These are phyloP conservation scores for Taphrina flavorubra DNA, from an alignment of 1,139 yeast genomes.

Conservation along the genomic window DNA sequence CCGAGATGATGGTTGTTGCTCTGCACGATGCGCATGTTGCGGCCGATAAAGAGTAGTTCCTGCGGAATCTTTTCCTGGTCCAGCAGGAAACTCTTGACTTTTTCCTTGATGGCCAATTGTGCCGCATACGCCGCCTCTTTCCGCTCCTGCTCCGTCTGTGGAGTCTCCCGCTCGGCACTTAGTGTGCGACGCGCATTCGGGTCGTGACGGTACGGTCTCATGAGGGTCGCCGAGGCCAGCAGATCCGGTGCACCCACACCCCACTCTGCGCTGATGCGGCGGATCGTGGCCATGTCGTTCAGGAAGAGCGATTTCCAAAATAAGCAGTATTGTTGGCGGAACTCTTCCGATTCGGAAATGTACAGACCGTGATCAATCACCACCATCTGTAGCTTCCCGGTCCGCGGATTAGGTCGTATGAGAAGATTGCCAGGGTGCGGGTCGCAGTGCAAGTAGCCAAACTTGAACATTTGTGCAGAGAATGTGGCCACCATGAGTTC, in stretches of 20 bases:
- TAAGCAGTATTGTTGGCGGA: conserved; percentile 63
- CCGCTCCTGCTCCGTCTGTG: conserved; percentile 24
- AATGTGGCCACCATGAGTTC: conserved; percentile 62
- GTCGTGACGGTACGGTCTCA: conserved; percentile 56
- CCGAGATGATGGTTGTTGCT: conserved; percentile 69
- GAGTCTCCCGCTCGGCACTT: conserved; percentile 12
- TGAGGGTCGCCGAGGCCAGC: conserved; percentile 64
- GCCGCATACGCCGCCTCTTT: conserved; percentile 51
- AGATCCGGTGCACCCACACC: conserved; percentile 73
- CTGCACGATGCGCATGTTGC: conserved; percentile 77
- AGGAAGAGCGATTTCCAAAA: conserved; percentile 70
- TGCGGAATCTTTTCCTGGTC: conserved; percentile 72
- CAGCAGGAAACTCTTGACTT: conserved; percentile 59
- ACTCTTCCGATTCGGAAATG: conserved; percentile 59
- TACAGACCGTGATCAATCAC: conserved; percentile 78
- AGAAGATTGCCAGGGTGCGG: conserved; percentile 83
- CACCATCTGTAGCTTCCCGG: conserved; percentile 60
- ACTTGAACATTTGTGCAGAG: conserved; percentile 71
- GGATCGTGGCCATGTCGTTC: conserved; percentile 59
- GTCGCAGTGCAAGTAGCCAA: conserved; percentile 80
- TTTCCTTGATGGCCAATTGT: conserved; percentile 53
- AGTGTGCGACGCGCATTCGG: conserved; percentile 28
- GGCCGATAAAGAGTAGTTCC: conserved; percentile 66
- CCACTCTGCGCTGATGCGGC: conserved; percentile 63
- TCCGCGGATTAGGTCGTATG: conserved; percentile 54